phyloP scores from a whole-genome alignment of 75 land plant species.

The Chamaecyparis obtusa region DNA sequence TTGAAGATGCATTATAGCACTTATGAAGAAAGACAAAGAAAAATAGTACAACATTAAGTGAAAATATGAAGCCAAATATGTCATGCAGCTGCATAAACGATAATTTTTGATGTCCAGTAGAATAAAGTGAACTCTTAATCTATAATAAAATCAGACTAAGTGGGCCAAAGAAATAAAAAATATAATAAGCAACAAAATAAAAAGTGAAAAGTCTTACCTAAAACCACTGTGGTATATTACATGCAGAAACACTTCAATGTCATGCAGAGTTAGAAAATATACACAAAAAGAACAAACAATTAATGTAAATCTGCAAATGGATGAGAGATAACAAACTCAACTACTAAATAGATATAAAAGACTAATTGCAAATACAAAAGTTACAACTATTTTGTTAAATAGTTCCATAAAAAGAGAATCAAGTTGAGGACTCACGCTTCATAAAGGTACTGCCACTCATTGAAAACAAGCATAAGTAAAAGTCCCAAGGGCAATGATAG shows the following conservation, averaged over 20 bases:
- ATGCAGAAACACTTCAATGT: background rate
- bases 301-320: background rate
- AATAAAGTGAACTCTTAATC: background rate
- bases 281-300: background rate
- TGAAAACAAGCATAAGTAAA: constrained; percentile 29
- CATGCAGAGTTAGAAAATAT: background rate
- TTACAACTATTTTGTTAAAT: background rate
- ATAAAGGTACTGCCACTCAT: constrained; percentile 25
- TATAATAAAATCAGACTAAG: background rate
- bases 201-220: background rate
- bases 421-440: constrained; percentile 19
- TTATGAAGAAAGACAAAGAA: background rate
- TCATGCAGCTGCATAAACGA: background rate
- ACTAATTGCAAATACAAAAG: constrained; percentile 6
- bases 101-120: background rate
- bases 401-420: background rate
- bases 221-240: background rate
- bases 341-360: background rate
- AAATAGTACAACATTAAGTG: background rate
- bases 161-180: background rate
- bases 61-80: background rate
- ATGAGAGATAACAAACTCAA: background rate
- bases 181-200: background rate
- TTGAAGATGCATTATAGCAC: background rate
- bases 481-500: constrained; percentile 50